These are phyloP conservation scores for Globisporangium cederbergense DNA, from an alignment of 352 stramenopile genomes.

Conservation along the genomic window DNA sequence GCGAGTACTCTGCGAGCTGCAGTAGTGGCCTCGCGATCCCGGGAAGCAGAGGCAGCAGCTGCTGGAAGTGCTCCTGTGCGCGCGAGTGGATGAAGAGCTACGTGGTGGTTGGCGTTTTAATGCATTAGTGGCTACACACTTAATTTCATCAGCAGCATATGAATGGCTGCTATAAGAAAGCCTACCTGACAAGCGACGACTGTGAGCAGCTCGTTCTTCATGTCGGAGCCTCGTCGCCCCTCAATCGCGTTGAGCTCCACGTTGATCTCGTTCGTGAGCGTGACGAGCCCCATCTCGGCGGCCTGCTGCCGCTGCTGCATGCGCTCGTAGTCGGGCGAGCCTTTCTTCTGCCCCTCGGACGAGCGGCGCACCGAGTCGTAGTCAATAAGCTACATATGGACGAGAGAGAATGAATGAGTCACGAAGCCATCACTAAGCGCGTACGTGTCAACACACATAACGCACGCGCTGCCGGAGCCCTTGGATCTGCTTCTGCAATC, in stretches of 20 bases:
- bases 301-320: conserved; percentile 52
- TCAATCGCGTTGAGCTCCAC: conserved; percentile 61
- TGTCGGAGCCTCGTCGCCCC: conserved; percentile 47
- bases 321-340: conserved; percentile 64
- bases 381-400: conserved; percentile 43
- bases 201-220: conserved; percentile 79
- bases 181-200: conserved; percentile 62
- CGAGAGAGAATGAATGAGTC: background rate
- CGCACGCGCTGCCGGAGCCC: conserved; percentile 47
- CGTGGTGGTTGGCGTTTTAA: background rate
- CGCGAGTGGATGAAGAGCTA: conserved; percentile 65
- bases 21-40: conserved; percentile 59
- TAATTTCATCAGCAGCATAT: background rate
- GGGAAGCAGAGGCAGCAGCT: conserved; percentile 66
- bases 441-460: background rate
- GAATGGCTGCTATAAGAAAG: too few species aligned
- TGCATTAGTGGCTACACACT: background rate
- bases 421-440: too few species aligned
- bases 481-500: conserved; percentile 41
- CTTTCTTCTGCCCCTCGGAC: conserved; percentile 55
- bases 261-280: conserved; percentile 63
- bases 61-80: conserved; percentile 65
- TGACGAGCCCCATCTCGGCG: conserved; percentile 42
- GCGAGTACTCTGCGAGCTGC: conserved; percentile 53
- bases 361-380: conserved; percentile 70